Percentiles rank a stretch among this genome's conserved stretches.
phyloP scores from a whole-genome alignment of 768 basidiomycete species.

The Lentinula guzmanii region DNA sequence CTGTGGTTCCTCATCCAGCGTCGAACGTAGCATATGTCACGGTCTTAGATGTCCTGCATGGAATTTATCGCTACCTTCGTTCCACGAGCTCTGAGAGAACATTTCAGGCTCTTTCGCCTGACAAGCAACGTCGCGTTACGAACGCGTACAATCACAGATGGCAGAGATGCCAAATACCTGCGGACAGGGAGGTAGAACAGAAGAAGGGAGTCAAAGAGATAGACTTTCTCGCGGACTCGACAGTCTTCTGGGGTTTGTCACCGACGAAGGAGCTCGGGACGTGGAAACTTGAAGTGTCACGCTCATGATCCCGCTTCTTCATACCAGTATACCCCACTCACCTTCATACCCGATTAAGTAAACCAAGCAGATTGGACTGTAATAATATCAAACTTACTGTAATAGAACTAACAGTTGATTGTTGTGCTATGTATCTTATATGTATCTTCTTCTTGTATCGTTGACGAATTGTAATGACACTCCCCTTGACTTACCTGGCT shows the following conservation, averaged over 20 bases:
- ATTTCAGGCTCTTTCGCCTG: not conserved
- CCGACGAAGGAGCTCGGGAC: conserved; percentile 17
- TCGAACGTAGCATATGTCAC: conserved; percentile 2
- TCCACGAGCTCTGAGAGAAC: not conserved
- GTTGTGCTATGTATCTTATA: not conserved
- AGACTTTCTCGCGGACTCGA: conserved; percentile 27
- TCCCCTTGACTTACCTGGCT: not conserved
- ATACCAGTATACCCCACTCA: conserved; percentile 11
- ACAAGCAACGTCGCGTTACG: conserved; percentile 5
- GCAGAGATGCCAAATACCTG: conserved; percentile 1
- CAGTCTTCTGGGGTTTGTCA: conserved; percentile 24
- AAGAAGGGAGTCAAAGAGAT: conserved; percentile 33
- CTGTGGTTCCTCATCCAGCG: not conserved
- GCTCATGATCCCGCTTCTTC: conserved; percentile 7
- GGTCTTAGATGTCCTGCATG: conserved; percentile 8
- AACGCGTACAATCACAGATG: conserved; percentile 12
- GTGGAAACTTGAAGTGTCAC: conserved; percentile 22
- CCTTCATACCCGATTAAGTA: not conserved
- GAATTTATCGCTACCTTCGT: conserved; percentile 3
- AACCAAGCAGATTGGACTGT: not conserved
- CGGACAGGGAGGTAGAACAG: conserved; percentile 17
- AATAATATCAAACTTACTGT: not conserved
- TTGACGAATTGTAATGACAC: not conserved
- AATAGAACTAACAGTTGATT: too few species aligned
- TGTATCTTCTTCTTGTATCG: not conserved